phyloP scores from a whole-genome alignment of 225 moss, liverwort and hornwort species.

The Climacium dendroides region DNA sequence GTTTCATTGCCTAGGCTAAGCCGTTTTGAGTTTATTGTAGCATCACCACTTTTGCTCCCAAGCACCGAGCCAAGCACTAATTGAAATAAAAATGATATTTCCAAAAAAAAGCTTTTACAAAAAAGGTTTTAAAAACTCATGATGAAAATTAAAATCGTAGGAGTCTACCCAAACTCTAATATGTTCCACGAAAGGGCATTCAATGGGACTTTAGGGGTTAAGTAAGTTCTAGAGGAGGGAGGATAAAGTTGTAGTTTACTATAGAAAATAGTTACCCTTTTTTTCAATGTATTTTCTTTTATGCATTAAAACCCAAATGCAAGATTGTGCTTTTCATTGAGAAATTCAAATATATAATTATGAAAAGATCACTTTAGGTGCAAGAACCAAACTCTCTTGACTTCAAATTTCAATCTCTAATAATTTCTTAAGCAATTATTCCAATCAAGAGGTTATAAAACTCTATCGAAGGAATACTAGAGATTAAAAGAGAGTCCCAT shows the following conservation, averaged over 20 bases:
- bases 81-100: neutral
- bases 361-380: neutral
- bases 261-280: neutral
- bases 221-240: neutral
- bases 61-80: neutral
- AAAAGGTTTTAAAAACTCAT: accelerated
- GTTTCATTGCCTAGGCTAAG: accelerated
- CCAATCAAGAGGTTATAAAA: neutral
- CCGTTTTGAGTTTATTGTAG: neutral
- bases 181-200: accelerated
- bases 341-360: neutral
- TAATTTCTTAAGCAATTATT: neutral
- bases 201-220: neutral
- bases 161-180: neutral
- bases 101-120: accelerated
- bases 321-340: neutral
- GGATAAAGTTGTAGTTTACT: neutral
- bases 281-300: neutral
- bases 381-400: neutral
- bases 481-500: too few species aligned
- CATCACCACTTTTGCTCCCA: neutral
- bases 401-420: neutral
- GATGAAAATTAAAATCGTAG: neutral
- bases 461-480: neutral
- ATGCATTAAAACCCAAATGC: neutral